These are phyloP conservation scores for Naumovozyma dairenensis DNA, from an alignment of 805 yeast genomes.

Conservation along the genomic window DNA sequence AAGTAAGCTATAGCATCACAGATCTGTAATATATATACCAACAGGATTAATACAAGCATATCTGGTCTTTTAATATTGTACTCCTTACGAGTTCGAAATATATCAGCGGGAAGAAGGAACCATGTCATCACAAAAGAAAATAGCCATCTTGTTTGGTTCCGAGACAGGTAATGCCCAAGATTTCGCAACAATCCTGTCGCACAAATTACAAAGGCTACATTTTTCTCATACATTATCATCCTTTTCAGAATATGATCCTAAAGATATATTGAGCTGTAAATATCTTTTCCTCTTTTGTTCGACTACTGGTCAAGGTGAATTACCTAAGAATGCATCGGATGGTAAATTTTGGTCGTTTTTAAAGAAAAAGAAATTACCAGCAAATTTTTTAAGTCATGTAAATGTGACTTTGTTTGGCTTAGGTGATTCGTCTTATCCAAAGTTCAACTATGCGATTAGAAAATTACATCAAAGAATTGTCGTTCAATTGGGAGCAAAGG, in stretches of 20 bases:
- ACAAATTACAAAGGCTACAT: constrained; percentile 44
- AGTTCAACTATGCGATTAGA: constrained; percentile 78
- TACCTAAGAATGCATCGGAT: constrained; percentile 52
- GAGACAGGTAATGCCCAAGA: constrained; percentile 92
- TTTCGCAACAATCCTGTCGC: constrained; percentile 56
- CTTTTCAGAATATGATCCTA: constrained; percentile 52
- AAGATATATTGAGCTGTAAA: constrained; percentile 41
- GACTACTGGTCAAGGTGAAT: constrained; percentile 92
- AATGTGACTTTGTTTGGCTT: constrained; percentile 71
- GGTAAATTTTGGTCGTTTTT: constrained; percentile 58
- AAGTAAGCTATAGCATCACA: no score
- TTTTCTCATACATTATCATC: constrained; percentile 40
- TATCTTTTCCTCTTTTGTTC: constrained; percentile 47
- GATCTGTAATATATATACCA: no score
- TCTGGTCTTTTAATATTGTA: no score
- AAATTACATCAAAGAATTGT: constrained; percentile 67
- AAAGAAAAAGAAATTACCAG: constrained; percentile 55
- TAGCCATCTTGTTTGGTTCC: constrained; percentile 74
- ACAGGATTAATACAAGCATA: no score
- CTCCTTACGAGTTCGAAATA: no score
- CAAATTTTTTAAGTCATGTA: constrained; percentile 49
- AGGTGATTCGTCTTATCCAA: constrained; percentile 88
- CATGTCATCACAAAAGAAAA: constrained; percentile 20
- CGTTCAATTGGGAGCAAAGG: constrained; percentile 71
- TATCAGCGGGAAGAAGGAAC: no score